A percentile compares a stretch with the other conserved stretches of the same genome.
Conservation (phyloP, 306 rosid species). For the Pyrus betulifolia region DNA sequence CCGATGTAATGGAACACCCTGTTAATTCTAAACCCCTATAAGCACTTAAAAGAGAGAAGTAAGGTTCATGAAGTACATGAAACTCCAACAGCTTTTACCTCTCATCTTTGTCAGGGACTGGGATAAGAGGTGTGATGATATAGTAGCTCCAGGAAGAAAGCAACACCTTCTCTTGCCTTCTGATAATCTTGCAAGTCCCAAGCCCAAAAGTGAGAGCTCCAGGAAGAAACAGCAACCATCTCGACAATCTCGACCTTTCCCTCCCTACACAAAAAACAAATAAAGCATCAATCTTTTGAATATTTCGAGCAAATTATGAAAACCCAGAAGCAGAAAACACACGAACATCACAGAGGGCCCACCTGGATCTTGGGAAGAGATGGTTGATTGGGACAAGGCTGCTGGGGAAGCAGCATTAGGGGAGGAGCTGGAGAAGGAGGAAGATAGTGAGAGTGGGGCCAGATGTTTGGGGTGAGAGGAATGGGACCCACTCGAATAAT, state of each 20-base stretch:
- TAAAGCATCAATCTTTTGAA: background rate
- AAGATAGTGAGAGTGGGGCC: constrained; percentile 2
- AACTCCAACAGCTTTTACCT: constrained; percentile 37
- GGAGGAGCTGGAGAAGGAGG: constrained; percentile 30
- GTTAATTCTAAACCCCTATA: background rate
- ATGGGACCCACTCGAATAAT: constrained; percentile 9
- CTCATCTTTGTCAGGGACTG: constrained; percentile 39
- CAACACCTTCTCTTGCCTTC: constrained; percentile 81
- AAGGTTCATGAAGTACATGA: background rate
- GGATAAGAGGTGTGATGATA: constrained; percentile 82
- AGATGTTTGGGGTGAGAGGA: constrained; percentile 5
- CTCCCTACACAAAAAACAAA: constrained; percentile 2
- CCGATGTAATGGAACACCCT: background rate
- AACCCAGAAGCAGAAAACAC: constrained; percentile 2
- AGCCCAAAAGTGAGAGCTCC: constrained; percentile 92
- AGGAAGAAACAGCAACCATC: constrained; percentile 75
- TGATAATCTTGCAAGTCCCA: constrained; percentile 90
- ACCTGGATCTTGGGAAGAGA: constrained; percentile 52
- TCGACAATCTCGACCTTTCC: constrained; percentile 53
- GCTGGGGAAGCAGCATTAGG: constrained; percentile 29
- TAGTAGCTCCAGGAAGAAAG: constrained; percentile 25
- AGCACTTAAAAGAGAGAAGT: background rate
- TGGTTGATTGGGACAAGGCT: constrained; percentile 27
- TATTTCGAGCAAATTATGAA: background rate
- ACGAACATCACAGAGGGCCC: background rate